Evolutionary conservation across 2,329 filamentous ascomycete genomes (phyloP).

Genomic region (Neonectria punicea): DNA sequence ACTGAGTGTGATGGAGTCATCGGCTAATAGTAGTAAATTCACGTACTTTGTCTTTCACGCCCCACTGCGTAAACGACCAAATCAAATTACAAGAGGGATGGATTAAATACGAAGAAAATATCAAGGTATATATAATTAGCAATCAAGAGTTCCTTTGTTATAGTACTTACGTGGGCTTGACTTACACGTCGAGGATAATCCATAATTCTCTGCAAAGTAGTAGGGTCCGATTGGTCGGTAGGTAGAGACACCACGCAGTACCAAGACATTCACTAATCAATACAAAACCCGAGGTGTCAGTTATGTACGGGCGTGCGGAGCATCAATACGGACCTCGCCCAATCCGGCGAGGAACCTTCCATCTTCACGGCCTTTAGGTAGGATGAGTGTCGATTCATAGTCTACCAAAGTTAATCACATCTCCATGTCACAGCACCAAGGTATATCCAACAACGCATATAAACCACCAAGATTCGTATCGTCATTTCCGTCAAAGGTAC

Average conservation of each 20-base stretch:
- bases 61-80: neutral
- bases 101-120: neutral
- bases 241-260: neutral
- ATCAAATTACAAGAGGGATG: neutral
- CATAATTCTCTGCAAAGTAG: too few species aligned
- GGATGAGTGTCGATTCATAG: neutral
- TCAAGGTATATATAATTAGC: neutral
- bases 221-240: neutral
- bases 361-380: neutral
- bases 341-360: neutral
- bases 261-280: too few species aligned
- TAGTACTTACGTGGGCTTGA: neutral
- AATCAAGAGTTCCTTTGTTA: neutral
- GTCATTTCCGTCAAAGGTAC: constrained; percentile 24
- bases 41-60: neutral
- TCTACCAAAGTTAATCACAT: neutral
- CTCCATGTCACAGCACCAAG: neutral
- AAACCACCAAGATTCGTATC: constrained; percentile 1
- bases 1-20: neutral
- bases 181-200: neutral
- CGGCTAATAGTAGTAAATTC: neutral
- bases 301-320: neutral
- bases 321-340: neutral
- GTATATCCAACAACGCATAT: constrained; percentile 14
- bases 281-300: neutral